Evolutionary conservation across 805 yeast species (phyloP), one percentile per base, ranked within the genome.

Genomic region (Tanozyma kutaoensis): DNA sequence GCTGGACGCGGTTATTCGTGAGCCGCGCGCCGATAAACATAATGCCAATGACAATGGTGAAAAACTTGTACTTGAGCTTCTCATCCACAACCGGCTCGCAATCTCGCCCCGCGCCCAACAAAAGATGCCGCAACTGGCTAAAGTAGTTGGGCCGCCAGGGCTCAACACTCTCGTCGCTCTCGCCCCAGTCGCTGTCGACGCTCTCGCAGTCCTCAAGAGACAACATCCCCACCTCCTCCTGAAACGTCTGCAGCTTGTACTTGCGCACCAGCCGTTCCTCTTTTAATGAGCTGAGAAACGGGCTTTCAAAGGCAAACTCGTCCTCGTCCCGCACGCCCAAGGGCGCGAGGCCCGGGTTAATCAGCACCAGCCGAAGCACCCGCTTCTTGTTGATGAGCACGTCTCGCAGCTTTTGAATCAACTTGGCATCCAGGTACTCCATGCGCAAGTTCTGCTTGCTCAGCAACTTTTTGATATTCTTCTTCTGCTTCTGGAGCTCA

Each of bases 351-450:
- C 30, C 39, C 6, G 52, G 50, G 26, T 46, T 47, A 25, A 47
- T 44, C 3, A 51, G 46, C 7, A 58, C 66, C 9, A 56, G 47
- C 24, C 66, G 40, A 28, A 60, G 46, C 5, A 60, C 62, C 15
- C 65, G 39, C 30, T 59, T 60, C 39, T 57, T 57, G 33, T 57
- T 52, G 21, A 58, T 56, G 24, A 69, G 44, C 37, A 58, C 53
- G 32, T 62, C 60, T 34, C 55, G 55, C 15, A 72, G 69, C 33
- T 48, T 57, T 36, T 58, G 57, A 15, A 69, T 69, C 35, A 69
- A 56, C 30, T 63, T 56, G 25, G 67, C 69, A 45, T 69, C 76
- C 2, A 71, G 66, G 39, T 68, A 66, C 38, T 67, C 72, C 8
- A 53, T 46, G 18, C 45, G 38, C 23, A 47, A 40, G 8, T 56